Evolutionary conservation across 768 basidiomycete species (phyloP).

Genomic region (Boletus sensibilis): DNA sequence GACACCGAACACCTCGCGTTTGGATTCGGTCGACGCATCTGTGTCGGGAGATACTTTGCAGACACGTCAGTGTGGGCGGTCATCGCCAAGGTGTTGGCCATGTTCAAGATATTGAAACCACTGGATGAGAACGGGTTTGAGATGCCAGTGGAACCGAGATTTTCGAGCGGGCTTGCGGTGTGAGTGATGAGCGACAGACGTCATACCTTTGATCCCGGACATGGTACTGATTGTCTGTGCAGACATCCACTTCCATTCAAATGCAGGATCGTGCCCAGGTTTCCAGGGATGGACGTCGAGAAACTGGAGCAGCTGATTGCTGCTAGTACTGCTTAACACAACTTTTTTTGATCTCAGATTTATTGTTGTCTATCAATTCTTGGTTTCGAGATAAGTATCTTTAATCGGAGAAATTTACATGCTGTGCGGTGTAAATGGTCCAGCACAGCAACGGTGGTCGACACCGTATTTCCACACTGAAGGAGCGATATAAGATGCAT

Average conservation of each 20-base stretch:
- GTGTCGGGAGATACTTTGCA: constrained; percentile 24
- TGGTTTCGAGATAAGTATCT: too few species aligned
- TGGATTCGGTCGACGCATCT: constrained; percentile 30
- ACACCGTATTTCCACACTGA: too few species aligned
- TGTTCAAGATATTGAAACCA: not conserved
- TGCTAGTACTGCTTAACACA: not conserved
- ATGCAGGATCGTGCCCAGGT: constrained; percentile 5
- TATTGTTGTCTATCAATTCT: too few species aligned
- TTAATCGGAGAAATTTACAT: too few species aligned
- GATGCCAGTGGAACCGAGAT: constrained; percentile 14
- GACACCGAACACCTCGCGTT: constrained; percentile 9
- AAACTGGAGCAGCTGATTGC: constrained; percentile 6
- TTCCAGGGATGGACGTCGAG: not conserved
- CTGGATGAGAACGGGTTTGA: constrained; percentile 5
- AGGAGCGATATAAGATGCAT: too few species aligned
- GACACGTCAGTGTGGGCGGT: constrained; percentile 18
- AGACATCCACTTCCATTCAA: constrained; percentile 9
- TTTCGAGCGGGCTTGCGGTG: constrained; percentile 8
- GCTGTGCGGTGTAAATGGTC: too few species aligned
- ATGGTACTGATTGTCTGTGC: not conserved
- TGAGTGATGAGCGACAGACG: not conserved
- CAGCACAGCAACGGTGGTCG: too few species aligned
- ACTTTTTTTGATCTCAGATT: too few species aligned
- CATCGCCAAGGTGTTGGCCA: constrained; percentile 13
- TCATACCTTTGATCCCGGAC: not conserved